Base-by-base conservation (phyloP, 1,139 yeast genomes). In the Hemisphaericaspora xylofermentans region DNA sequence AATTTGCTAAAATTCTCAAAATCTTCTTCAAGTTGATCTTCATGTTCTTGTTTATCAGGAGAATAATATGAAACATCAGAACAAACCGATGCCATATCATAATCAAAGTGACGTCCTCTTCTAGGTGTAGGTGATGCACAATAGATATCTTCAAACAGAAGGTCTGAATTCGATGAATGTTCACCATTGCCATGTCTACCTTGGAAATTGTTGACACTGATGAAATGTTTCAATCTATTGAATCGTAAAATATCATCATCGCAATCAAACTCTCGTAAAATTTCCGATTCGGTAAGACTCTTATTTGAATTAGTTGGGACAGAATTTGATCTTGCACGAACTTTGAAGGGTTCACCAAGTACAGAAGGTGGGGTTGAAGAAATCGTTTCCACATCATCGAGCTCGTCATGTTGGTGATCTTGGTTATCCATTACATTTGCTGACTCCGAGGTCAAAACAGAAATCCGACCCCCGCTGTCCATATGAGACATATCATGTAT, bases 1-100 rank as follows among this genome's bases (percentile, higher is more conserved):
- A 54, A 71, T 13, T 51, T 56, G 28, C 63, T 69, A 44, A 63
- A 68, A 43, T 66, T 63, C 40, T 64, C 68, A 37, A 40, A 43
- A 7, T 35, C 39, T 18, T 45, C 41, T 14, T 39, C 41, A 18
- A 27, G 19, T 19, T 24, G 43, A 8, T 25, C 26, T 8, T 35
- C 34, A 17, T 43, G 36, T 31, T 40, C 35, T 33, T 49, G 47
- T 28, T 47, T 47, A 2, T 49, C 52, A 6, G 63, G 62, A 1
- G 65, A 58, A 34, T 50, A 56, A 40, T 52, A 49, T 2, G 67
- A 61, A n/a, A 58, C 41, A 32, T 61, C 67, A 2, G 68, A 62
- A 19, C 57, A 51, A 2, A 58, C 45, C 0, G 66, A 61, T 13
- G 55, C 35, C 33, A 54, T 52, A 35, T 63, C 68, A 29, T 49